A percentile compares a stretch with the other conserved stretches of the same genome.
Evolutionary conservation across 768 basidiomycete species (phyloP).

Genomic region (Neoboletus subvelutipes): DNA sequence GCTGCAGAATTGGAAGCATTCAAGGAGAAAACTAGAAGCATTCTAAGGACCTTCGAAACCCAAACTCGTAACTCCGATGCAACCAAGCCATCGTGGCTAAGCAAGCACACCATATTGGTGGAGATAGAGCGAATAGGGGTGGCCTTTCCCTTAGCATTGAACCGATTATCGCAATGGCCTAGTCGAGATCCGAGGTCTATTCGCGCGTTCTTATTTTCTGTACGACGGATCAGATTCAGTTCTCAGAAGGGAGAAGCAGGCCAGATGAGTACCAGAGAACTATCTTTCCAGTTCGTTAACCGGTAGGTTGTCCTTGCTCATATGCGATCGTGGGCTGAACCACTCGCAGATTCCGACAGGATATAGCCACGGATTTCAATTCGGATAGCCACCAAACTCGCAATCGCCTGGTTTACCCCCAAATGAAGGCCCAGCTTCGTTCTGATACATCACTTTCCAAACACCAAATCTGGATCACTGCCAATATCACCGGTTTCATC

Average conservation of each 20-base stretch:
- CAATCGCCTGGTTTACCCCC: slow-evolving; percentile 76
- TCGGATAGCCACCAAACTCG: slow-evolving; percentile 64
- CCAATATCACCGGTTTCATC: slow-evolving; percentile 80
- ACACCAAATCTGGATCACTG: slow-evolving; percentile 59
- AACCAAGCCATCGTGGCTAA: slow-evolving; percentile 50
- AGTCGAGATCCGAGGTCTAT: slow-evolving; percentile 45
- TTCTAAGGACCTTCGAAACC: slow-evolving; percentile 75
- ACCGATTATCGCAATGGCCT: slow-evolving; percentile 45
- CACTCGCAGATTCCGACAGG: slow-evolving; percentile 73
- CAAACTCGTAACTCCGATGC: slow-evolving; percentile 36
- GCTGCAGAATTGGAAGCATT: slow-evolving; percentile 78
- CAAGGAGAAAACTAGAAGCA: slow-evolving; percentile 71
- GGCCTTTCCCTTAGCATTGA: slow-evolving; percentile 79
- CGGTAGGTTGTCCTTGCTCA: slow-evolving; percentile 44
- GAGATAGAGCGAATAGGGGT: slow-evolving; percentile 73
- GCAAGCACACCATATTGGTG: slow-evolving; percentile 53
- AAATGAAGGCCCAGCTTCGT: slow-evolving; percentile 74
- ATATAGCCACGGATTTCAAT: slow-evolving; percentile 64
- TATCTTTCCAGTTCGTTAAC: slow-evolving; percentile 85
- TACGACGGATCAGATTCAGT: slow-evolving; percentile 70
- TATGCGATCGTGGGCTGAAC: slow-evolving; percentile 4
- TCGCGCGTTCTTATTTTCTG: slow-evolving; percentile 83
- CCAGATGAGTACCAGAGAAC: slow-evolving; percentile 62
- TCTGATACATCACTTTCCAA: slow-evolving; percentile 49
- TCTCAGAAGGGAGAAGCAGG: slow-evolving; percentile 79